A percentile compares a stretch with the other conserved stretches of the same genome.
Evolutionary conservation across 2,329 filamentous ascomycete species (phyloP).

Genomic region (Mycosphaerella arachidis): DNA sequence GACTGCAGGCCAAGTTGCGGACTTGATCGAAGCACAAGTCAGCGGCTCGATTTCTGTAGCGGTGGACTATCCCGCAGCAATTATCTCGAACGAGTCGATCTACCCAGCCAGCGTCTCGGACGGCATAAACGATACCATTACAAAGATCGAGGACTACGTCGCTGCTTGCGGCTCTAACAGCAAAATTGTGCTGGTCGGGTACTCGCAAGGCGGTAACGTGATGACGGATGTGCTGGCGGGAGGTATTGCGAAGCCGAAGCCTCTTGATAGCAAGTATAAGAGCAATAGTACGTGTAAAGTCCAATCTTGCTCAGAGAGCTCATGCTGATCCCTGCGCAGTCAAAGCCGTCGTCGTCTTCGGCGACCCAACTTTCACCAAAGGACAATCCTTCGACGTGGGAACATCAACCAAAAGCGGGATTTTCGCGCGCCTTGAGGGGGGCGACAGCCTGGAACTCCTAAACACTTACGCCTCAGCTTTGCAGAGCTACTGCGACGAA

Average conservation of each 20-base stretch:
- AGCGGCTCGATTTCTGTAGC: conserved; percentile 33
- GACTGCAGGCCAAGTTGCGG: conserved; percentile 31
- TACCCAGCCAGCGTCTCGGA: conserved; percentile 23
- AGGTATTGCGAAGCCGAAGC: conserved; percentile 22
- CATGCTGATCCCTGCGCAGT: conserved; percentile 12
- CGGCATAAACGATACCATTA: conserved; percentile 31
- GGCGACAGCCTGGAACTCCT: conserved; percentile 13
- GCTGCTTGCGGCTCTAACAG: conserved; percentile 1
- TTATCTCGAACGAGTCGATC: conserved; percentile 9
- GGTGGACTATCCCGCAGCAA: conserved; percentile 21
- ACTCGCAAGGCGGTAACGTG: conserved; percentile 28
- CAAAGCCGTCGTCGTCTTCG: conserved; percentile 34
- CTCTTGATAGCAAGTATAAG: conserved; percentile 22
- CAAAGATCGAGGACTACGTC: conserved; percentile 22
- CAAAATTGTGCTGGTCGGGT: conserved; percentile 34
- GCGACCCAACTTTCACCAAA: conserved; percentile 32
- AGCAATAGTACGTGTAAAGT: conserved; percentile 15
- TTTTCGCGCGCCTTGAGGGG: conserved; percentile 12
- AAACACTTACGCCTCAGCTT: conserved; percentile 16
- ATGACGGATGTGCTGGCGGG: conserved; percentile 8
- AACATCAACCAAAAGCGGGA: conserved; percentile 28
- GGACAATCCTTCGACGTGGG: conserved; percentile 30
- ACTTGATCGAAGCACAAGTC: conserved; percentile 25
- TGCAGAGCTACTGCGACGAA: conserved; percentile 24
- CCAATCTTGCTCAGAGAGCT: too few species aligned